These are phyloP conservation scores for Penicillium daleae DNA, from an alignment of 495 filamentous ascomycete species.

Conservation along the genomic window DNA sequence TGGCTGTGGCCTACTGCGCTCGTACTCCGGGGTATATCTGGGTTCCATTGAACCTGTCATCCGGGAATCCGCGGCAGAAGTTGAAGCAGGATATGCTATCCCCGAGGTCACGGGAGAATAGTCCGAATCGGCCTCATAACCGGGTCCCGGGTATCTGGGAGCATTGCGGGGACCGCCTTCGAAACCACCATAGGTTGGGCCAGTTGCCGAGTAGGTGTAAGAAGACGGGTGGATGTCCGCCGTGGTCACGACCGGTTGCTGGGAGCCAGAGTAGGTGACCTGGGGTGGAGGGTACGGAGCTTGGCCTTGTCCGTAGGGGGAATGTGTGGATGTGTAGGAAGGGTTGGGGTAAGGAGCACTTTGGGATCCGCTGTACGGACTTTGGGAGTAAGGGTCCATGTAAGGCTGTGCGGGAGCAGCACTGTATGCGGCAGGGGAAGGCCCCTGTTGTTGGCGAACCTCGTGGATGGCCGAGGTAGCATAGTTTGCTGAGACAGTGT, in stretches of 20 bases:
- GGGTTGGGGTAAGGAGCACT: slow-evolving; percentile 40
- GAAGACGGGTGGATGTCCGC: slow-evolving; percentile 44
- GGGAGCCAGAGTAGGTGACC: slow-evolving; percentile 42
- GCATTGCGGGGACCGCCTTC: slow-evolving; percentile 49
- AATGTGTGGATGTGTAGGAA: slow-evolving; percentile 44
- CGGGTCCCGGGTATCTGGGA: slow-evolving; percentile 51
- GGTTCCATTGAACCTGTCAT: slow-evolving; percentile 44
- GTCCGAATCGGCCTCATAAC: slow-evolving; percentile 51
- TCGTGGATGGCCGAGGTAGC: slow-evolving; percentile 41
- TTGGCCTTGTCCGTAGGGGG: slow-evolving; percentile 42
- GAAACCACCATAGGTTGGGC: slow-evolving; percentile 38
- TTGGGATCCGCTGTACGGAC: slow-evolving; percentile 42
- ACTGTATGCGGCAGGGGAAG: slow-evolving; percentile 45
- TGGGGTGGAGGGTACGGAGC: slow-evolving; percentile 43
- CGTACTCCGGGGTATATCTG: slow-evolving; percentile 53
- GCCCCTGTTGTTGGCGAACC: slow-evolving; percentile 41
- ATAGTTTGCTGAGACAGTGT: slow-evolving; percentile 42
- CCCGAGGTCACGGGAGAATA: slow-evolving; percentile 50
- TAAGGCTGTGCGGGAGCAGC: slow-evolving; percentile 41
- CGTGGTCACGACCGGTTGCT: slow-evolving; percentile 42
- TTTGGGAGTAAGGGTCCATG: slow-evolving; percentile 44
- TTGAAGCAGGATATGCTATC: slow-evolving; percentile 46
- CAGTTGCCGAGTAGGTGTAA: slow-evolving; percentile 48
- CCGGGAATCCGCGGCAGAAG: slow-evolving; percentile 51
- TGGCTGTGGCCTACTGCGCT: slow-evolving; percentile 50